phyloP scores from a whole-genome alignment of 2,329 filamentous ascomycete species.

The Colletotrichum lupini region DNA sequence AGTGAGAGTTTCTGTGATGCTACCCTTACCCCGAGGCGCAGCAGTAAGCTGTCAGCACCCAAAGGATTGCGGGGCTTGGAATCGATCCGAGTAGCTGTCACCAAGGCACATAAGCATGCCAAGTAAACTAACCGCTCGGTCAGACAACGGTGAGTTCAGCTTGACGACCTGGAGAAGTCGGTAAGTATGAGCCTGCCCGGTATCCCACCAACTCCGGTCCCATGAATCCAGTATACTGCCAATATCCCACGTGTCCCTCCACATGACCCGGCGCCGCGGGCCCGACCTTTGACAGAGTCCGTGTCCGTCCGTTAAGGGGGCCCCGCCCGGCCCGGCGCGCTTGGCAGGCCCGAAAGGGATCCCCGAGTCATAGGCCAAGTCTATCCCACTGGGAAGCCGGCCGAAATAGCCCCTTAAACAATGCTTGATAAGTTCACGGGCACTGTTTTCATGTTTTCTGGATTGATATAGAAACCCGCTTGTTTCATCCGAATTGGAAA shows the following conservation, averaged over 20 bases:
- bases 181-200: background rate
- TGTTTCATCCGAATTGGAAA: slow-evolving; percentile 11
- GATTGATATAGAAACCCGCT: background rate
- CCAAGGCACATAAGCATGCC: background rate
- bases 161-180: background rate
- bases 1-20: background rate
- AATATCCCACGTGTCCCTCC: background rate
- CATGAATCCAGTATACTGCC: background rate
- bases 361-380: slow-evolving; percentile 11
- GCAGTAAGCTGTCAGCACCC: background rate
- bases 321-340: slow-evolving; percentile 2
- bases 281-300: slow-evolving; percentile 9
- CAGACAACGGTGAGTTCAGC: slow-evolving; percentile 1
- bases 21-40: background rate
- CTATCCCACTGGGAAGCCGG: slow-evolving; percentile 6
- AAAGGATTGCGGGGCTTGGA: background rate
- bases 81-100: background rate
- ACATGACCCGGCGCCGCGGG: background rate
- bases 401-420: background rate
- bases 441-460: background rate
- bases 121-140: background rate
- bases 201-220: background rate
- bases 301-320: slow-evolving; percentile 1
- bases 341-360: background rate
- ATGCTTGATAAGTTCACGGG: background rate